A percentile compares a stretch with the other conserved stretches of the same genome.
Evolutionary conservation across 306 rosid species (phyloP).

Genomic region (Rosa chinensis): DNA sequence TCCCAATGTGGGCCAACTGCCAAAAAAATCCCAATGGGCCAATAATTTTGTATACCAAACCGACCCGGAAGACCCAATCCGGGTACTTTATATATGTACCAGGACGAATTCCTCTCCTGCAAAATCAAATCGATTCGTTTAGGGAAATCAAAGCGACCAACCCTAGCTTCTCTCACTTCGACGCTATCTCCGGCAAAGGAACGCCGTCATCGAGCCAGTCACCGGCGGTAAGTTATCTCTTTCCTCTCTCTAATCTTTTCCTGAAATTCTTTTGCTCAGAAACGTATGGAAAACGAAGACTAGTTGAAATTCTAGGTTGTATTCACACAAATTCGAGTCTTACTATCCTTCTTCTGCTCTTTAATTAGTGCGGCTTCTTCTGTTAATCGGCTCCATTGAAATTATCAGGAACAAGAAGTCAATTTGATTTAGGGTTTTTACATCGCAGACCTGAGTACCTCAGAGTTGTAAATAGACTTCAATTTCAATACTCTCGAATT

Average conservation of each 20-base stretch:
- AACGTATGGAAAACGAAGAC: background rate
- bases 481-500: background rate
- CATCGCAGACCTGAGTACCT: background rate
- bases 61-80: background rate
- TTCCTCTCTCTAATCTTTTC: background rate
- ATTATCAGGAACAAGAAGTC: background rate
- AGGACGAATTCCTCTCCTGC: background rate
- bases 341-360: background rate
- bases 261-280: background rate
- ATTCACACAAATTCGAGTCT: background rate
- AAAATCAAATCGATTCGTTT: background rate
- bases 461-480: background rate
- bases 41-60: background rate
- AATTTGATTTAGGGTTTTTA: background rate
- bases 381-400: background rate
- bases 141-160: background rate
- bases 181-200: background rate
- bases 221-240: background rate
- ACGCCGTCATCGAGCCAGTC: background rate
- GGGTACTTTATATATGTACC: background rate
- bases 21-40: too few relatives aligned
- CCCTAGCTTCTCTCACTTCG: constrained; percentile 3
- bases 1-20: too few relatives aligned
- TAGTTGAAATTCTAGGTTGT: background rate
- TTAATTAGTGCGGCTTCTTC: background rate